Base-by-base conservation (phyloP, 1,284 basidiomycete genomes). In the Boletellus dicymbophilus region DNA sequence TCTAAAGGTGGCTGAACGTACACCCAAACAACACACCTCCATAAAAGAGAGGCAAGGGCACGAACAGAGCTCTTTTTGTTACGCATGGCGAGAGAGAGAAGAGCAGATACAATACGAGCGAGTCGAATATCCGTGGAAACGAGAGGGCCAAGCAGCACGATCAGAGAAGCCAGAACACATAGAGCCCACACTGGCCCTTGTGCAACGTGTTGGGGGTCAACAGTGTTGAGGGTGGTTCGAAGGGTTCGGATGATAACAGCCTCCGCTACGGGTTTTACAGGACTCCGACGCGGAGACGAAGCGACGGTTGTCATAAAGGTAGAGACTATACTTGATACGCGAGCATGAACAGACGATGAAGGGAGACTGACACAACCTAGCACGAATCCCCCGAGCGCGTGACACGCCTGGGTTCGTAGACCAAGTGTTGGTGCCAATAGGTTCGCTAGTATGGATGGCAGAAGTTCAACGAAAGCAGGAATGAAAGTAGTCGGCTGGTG, bases 101-200 rank as follows among this genome's bases (percentile, higher is more conserved):
- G 68, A 0, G 74, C 72, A 8, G 74, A 70, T 16, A 89, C 59
- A 9, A 71, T 68, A 6, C 78, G 73, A 22, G 71, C 72, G n/a
- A 83, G 63, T 33, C 73, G 72, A 12, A 59, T 48, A 39, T 81
- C 73, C 18, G 71, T 70, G 56, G 72, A 80, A 12, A 85, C 66
- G 1, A 69, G 69, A 3, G 83, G 75, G 2, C 84, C 80, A 4
- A 87, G 73, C 16, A 90, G 71, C 27, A 85, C 78, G 37, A 86
- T 71, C 43, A 89, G 69, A 54, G 76, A 76, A 0, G 83, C 79
- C 1, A 89, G 67, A 22, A 88, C 83, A 52, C 77, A 79, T 39
- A 86, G 70, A 5, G 77, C 84, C 88, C 88, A 90, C 2, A 85
- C 82, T 12, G 88, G 88, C 1, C 87, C 85, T 59, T 87, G 82